Base-by-base conservation (phyloP, 345 rosid genomes). In the Carallia pectinifolia region DNA sequence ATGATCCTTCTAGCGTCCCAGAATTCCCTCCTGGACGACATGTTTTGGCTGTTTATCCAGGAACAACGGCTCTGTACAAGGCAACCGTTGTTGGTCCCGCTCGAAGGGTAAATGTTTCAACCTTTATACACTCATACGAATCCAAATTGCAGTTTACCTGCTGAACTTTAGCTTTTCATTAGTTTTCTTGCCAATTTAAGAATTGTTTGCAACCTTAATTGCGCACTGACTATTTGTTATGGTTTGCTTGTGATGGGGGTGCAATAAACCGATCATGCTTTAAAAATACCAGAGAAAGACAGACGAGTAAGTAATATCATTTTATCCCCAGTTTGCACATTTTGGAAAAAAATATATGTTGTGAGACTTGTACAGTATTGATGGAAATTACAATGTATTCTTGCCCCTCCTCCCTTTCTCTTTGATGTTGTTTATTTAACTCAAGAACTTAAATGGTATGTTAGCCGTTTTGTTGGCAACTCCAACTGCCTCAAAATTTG, bases 21-120 rank as follows among this genome's bases (percentile, higher is more conserved):
- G 99, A 95, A 68, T 92, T 84, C 74, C 82, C 77, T 58, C 75
- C 84, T 3, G 91, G 97, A 70, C 83, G 82, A 74, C 93, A 83
- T 58, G 99, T 92, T 63, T 85, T 95, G 84, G 99, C 99, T 18
- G 97, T 95, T 74, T 95, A 95, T 86, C 99, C 99, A 4, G 99
- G 96, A 79, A 95, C 99, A 44, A 92, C 97, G 19, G 92, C 97
- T n/a, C 92, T 95, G 23, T 95, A 92, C 58, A 95, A 92, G 84
- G 99, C 99, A 58, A 95, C 99, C 47, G 97, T 95, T 27, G 85
- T 87, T 53, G 82, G 78, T 71, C 70, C 91, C 30, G 90, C 90
- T 67, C 85, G 97, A 73, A 88, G 87, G 97, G 96, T 89, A 63
- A 72, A 36, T 31, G 52, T 67, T 69, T 52, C 7, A 36, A 19